Conservation (phyloP, 2,329 filamentous ascomycete genomes). For the Dactylellina haptotyla region DNA sequence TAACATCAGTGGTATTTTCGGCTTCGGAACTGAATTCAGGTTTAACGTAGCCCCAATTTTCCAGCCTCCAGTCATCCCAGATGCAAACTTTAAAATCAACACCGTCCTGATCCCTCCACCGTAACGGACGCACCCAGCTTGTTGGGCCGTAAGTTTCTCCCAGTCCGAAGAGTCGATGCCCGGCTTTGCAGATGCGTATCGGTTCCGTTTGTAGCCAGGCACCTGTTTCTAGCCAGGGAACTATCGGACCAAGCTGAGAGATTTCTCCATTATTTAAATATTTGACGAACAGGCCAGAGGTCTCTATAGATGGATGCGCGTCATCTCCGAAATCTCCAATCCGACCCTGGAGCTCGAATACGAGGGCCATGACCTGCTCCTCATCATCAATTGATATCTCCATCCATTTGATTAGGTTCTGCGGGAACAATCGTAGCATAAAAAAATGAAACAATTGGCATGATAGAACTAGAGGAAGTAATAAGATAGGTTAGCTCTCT, state of each 20-base stretch:
- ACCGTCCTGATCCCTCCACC: background rate
- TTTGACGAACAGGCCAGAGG: background rate
- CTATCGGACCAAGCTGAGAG: background rate
- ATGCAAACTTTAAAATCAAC: conserved; percentile 25
- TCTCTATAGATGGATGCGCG: background rate
- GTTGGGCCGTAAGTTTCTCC: background rate
- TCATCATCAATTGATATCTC: background rate
- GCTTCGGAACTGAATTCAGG: conserved; percentile 16
- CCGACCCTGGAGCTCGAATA: background rate
- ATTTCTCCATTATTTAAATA: conserved; percentile 1
- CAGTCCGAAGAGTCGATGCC: background rate
- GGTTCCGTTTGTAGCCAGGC: conserved; percentile 1
- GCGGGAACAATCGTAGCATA: background rate
- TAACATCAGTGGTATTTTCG: background rate
- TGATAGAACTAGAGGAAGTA: too few species aligned
- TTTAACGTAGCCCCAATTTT: conserved; percentile 22
- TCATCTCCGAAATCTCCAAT: background rate
- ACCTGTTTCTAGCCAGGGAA: background rate
- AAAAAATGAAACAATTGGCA: background rate
- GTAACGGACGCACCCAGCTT: conserved; percentile 8
- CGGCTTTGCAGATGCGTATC: background rate
- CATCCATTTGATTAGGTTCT: background rate
- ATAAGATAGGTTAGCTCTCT: too few species aligned
- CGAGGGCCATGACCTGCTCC: background rate
- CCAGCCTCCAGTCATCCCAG: conserved; percentile 44